Percentiles rank a stretch among this genome's conserved stretches.
Evolutionary conservation across 441 rosid genomes (phyloP).

Genomic region (Populus hybrid): DNA sequence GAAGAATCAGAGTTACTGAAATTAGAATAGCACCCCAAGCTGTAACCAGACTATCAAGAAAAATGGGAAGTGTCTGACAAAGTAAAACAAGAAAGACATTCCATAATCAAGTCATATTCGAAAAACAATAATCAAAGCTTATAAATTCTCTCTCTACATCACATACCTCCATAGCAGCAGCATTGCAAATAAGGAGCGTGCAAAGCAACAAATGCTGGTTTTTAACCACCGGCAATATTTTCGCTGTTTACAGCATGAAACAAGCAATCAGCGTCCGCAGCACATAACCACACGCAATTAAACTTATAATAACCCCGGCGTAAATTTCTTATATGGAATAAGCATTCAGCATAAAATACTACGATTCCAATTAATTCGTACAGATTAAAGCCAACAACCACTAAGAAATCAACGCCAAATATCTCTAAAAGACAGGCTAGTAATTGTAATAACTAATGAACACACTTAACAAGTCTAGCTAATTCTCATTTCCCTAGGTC

Average conservation of each 20-base stretch:
- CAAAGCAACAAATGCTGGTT: constrained; percentile 71
- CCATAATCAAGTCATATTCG: too few species aligned
- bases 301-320: neutral
- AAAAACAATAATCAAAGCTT: neutral
- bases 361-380: neutral
- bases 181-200: constrained; percentile 66
- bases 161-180: constrained; percentile 74
- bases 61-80: constrained; percentile 64
- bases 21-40: constrained; percentile 68
- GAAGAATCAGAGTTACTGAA: too few species aligned
- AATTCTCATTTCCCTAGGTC: neutral
- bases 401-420: neutral
- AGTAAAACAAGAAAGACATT: neutral
- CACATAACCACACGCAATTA: neutral
- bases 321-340: neutral
- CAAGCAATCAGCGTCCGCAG: neutral
- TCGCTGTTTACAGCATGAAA: constrained; percentile 39
- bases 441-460: neutral
- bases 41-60: constrained; percentile 54
- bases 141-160: neutral
- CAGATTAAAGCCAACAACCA: neutral
- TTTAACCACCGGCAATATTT: constrained; percentile 64
- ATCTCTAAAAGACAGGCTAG: neutral
- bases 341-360: neutral
- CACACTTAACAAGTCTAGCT: neutral